Evolutionary conservation across 768 basidiomycete genomes (phyloP), one percentile per base, ranked within the genome.

Genomic region (Sarcodon aspratus): DNA sequence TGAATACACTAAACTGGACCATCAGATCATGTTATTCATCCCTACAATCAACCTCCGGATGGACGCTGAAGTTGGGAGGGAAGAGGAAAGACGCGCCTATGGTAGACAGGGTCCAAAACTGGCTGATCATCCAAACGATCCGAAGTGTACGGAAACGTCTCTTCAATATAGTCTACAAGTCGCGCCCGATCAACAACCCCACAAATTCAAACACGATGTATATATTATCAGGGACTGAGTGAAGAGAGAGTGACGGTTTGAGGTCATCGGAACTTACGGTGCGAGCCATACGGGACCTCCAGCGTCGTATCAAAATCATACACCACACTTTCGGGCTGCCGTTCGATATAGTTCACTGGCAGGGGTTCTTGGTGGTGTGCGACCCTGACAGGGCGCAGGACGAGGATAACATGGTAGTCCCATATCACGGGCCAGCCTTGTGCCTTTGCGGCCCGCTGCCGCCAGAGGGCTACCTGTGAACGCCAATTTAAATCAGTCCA

Each of bases 351-450:
- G 17, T 15, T 31, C 33, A 37, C 32, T 37, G 52, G 33, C 32
- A 13, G 46, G 35, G 42, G 13, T 9, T 44, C 33, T 9, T 17
- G 34, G 33, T 27, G 5, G 43, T 47, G 10, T 50, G 32, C 15
- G 40, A 9, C 11, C 47, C 50, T 31, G 44, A 34, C 32, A 57
- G 67, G 50, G 37, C 69, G 70, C 32, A 85, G 64, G 43, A 76
- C 59, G 10, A 83, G 70, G 37, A 87, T 62, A 54, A 81, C 82
- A 57, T 86, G 84, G 62, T 87, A 86, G 59, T 87, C 84, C 83
- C 83, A 86, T 37, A 85, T 62, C 15, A 85, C 72, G 37, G 73
- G 62, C 3, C 48, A 54, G 34, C 63, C 63, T 31, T 54, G 58
- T 12, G 62, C 57, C 12, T 51, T 51, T 10, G 70, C 68, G 27